Evolutionary conservation across 495 filamentous ascomycete genomes (phyloP).

Genomic region (Talaromyces wortmannii): DNA sequence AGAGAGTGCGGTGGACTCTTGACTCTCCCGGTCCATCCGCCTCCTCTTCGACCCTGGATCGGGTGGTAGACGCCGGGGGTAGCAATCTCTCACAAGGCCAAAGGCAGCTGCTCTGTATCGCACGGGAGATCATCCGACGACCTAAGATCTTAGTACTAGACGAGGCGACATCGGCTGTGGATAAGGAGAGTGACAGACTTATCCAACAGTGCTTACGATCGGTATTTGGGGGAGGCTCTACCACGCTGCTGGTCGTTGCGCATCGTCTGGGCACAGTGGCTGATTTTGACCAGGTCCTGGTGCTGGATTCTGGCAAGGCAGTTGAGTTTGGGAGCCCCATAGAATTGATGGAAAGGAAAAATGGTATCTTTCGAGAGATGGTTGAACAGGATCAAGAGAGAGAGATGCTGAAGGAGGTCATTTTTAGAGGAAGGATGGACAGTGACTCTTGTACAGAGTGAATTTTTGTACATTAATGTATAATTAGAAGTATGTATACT

Average conservation of each 20-base stretch:
- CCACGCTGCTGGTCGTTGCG: slow-evolving; percentile 75
- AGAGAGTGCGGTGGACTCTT: slow-evolving; percentile 16
- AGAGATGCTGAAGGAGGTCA: slow-evolving; percentile 13
- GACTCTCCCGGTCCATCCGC: neutral
- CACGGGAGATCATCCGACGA: slow-evolving; percentile 71
- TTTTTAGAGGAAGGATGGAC: neutral
- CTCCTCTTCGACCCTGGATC: slow-evolving; percentile 57
- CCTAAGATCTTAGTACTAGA: slow-evolving; percentile 84
- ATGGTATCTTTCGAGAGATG: slow-evolving; percentile 63
- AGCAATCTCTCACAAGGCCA: slow-evolving; percentile 81
- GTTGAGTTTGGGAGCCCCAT: slow-evolving; percentile 67
- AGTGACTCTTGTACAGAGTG: neutral
- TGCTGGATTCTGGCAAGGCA: slow-evolving; percentile 67
- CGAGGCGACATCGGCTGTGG: slow-evolving; percentile 83
- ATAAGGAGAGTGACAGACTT: slow-evolving; percentile 75
- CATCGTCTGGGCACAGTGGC: slow-evolving; percentile 83
- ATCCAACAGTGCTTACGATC: slow-evolving; percentile 79
- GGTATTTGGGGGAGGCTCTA: slow-evolving; percentile 60
- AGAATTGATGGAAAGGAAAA: slow-evolving; percentile 53
- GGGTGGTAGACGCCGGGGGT: slow-evolving; percentile 70
- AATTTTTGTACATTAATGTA: neutral
- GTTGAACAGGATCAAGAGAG: slow-evolving; percentile 52
- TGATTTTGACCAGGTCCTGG: slow-evolving; percentile 78
- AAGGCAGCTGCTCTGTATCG: slow-evolving; percentile 79
- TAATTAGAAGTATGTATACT: neutral